Conservation (phyloP, 176 grass and related monocot species). For the Aegilops tauschii region DNA sequence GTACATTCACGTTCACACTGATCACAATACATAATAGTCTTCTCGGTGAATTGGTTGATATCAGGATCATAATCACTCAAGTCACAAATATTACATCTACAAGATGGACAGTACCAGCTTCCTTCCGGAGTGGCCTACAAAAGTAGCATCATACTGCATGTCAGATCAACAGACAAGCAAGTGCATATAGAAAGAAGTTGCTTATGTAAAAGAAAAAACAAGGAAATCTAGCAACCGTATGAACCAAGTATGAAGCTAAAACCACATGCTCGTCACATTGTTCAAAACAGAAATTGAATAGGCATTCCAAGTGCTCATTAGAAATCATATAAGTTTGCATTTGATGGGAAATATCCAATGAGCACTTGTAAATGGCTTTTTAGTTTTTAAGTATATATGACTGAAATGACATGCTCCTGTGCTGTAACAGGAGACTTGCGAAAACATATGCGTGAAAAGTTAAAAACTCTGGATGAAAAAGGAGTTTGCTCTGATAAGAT, state of each 20-base stretch:
- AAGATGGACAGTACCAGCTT: slow-evolving; percentile 77
- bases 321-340: background rate
- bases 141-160: slow-evolving; percentile 21
- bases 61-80: slow-evolving; percentile 53
- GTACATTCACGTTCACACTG: slow-evolving; percentile 81
- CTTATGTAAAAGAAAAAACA: slow-evolving; percentile 16
- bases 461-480: slow-evolving; percentile 15
- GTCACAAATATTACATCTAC: slow-evolving; percentile 64
- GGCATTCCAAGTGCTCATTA: slow-evolving; percentile 18
- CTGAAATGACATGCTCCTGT: slow-evolving; percentile 12
- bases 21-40: slow-evolving; percentile 66
- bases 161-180: slow-evolving; percentile 22
- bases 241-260: background rate
- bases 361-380: background rate
- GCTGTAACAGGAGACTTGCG: slow-evolving; percentile 1
- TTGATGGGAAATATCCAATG: slow-evolving; percentile 1
- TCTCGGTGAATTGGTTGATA: slow-evolving; percentile 41
- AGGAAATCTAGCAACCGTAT: background rate
- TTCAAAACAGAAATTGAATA: background rate
- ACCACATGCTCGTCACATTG: background rate
- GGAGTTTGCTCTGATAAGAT: background rate
- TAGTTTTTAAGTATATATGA: background rate
- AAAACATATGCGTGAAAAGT: background rate
- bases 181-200: slow-evolving; percentile 17
- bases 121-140: slow-evolving; percentile 57